These are phyloP conservation scores for Ilyonectria destructans DNA, from an alignment of 2,329 filamentous ascomycete genomes.

Conservation along the genomic window DNA sequence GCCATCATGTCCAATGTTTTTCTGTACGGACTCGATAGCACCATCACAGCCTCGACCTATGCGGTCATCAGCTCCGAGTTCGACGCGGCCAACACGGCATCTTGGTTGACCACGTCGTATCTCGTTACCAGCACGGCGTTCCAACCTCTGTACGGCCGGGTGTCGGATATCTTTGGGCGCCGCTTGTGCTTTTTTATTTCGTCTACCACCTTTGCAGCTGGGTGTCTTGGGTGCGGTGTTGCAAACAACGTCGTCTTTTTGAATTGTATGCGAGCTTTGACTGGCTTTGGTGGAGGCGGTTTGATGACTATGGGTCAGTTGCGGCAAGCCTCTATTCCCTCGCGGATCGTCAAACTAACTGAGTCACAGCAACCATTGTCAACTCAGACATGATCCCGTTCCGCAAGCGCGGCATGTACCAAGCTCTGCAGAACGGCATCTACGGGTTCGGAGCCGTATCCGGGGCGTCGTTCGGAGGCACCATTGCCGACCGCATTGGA, in stretches of 20 bases:
- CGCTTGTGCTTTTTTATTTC: slow-evolving; percentile 76
- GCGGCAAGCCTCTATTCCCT: not conserved
- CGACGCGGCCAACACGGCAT: slow-evolving; percentile 79
- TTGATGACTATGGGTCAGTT: slow-evolving; percentile 78
- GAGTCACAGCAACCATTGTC: slow-evolving; percentile 61
- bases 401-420: slow-evolving; percentile 70
- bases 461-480: slow-evolving; percentile 76
- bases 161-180: slow-evolving; percentile 80
- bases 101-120: slow-evolving; percentile 83
- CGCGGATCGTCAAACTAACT: slow-evolving; percentile 11
- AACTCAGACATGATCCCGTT: slow-evolving; percentile 78
- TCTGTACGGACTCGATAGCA: slow-evolving; percentile 79
- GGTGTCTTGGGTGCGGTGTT: slow-evolving; percentile 77
- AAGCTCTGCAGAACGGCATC: slow-evolving; percentile 74
- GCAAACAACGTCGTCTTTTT: slow-evolving; percentile 72
- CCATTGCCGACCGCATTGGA: slow-evolving; percentile 75
- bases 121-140: slow-evolving; percentile 81
- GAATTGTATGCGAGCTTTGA: slow-evolving; percentile 76
- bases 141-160: slow-evolving; percentile 79
- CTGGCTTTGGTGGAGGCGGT: slow-evolving; percentile 80
- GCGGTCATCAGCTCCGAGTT: slow-evolving; percentile 84
- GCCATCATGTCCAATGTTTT: slow-evolving; percentile 78
- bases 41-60: slow-evolving; percentile 82
- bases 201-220: slow-evolving; percentile 73
- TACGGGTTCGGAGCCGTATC: slow-evolving; percentile 75